Percentiles rank a stretch among this genome's conserved stretches.
Evolutionary conservation across 1,284 basidiomycete genomes (phyloP).

Genomic region (Cystobasidiaceae sp.): DNA sequence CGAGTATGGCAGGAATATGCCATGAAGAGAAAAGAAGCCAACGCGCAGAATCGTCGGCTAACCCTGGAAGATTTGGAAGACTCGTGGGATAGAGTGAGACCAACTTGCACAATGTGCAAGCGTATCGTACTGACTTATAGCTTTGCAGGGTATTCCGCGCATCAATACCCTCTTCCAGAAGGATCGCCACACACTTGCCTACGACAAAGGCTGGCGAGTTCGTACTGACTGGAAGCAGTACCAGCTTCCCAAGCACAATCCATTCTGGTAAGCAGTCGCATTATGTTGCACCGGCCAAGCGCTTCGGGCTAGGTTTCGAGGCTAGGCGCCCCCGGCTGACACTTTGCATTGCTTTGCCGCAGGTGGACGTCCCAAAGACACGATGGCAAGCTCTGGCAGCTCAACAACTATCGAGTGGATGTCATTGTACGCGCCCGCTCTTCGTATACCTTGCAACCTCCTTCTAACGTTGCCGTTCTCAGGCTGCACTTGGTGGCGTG

Average conservation of each 20-base stretch:
- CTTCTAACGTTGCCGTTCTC: not conserved
- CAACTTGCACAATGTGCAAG: not conserved
- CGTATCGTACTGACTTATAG: not conserved
- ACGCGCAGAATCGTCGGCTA: conserved; percentile 84
- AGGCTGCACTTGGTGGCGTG: conserved; percentile 91
- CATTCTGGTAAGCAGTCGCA: not conserved
- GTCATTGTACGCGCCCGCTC: conserved; percentile 53
- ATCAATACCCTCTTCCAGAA: conserved; percentile 92
- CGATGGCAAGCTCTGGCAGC: conserved; percentile 95
- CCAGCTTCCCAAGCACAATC: conserved; percentile 51
- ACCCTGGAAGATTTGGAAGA: conserved; percentile 46
- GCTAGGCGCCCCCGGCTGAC: too few species aligned
- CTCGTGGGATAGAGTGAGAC: conserved; percentile 57
- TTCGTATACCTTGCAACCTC: not conserved
- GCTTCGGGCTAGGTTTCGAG: too few species aligned
- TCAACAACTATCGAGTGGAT: conserved; percentile 98
- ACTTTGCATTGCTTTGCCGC: too few species aligned
- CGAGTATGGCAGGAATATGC: conserved; percentile 99
- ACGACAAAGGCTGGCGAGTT: conserved; percentile 72
- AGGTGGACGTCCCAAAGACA: conserved; percentile 98
- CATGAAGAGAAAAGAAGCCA: conserved; percentile 98
- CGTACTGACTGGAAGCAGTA: conserved; percentile 98
- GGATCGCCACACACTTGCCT: conserved; percentile 55
- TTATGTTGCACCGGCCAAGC: conserved; percentile 60
- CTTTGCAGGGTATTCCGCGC: conserved; percentile 81